These are phyloP conservation scores for Fibroporia radiculosa DNA, from an alignment of 768 basidiomycete species.

Conservation along the genomic window DNA sequence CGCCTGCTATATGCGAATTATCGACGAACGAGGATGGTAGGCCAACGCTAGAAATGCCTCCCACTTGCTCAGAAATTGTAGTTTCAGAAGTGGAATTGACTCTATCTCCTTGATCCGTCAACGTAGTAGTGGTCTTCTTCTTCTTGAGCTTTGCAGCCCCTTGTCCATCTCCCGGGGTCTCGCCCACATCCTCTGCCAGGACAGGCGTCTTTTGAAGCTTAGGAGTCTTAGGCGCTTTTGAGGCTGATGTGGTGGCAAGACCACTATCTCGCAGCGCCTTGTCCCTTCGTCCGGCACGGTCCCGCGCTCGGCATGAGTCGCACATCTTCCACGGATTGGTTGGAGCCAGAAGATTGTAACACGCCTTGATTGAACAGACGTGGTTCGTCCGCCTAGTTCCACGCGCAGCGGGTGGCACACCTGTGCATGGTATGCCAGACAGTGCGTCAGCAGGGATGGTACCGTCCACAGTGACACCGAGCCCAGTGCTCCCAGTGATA, in stretches of 20 bases:
- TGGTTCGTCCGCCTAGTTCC: constrained; percentile 27
- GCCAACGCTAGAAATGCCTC: too few species aligned
- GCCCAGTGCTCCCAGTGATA: too few species aligned
- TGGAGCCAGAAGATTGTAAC: constrained; percentile 37
- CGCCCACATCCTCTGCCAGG: constrained; percentile 1
- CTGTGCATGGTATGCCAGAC: constrained; percentile 4
- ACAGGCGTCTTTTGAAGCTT: constrained; percentile 8
- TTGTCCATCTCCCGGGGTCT: constrained; percentile 2
- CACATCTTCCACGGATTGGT: constrained; percentile 42
- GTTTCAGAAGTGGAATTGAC: too few species aligned
- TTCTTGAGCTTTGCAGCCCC: constrained; percentile 4
- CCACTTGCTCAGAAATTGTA: too few species aligned
- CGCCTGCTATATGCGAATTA: too few species aligned
- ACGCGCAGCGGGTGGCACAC: constrained; percentile 22
- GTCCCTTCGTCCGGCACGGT: constrained; percentile 24
- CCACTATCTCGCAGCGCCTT: constrained; percentile 23
- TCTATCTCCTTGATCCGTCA: too few species aligned
- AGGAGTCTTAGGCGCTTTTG: neutral
- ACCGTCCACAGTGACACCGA: neutral
- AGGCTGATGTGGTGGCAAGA: constrained; percentile 6
- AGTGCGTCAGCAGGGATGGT: neutral
- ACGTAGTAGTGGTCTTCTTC: too few species aligned
- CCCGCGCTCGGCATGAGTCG: constrained; percentile 34
- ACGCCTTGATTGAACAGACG: constrained; percentile 32
- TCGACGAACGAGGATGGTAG: too few species aligned